A percentile compares a stretch with the other conserved stretches of the same genome.
phyloP scores from a whole-genome alignment of 768 basidiomycete species.

The Leccinellum albellum region DNA sequence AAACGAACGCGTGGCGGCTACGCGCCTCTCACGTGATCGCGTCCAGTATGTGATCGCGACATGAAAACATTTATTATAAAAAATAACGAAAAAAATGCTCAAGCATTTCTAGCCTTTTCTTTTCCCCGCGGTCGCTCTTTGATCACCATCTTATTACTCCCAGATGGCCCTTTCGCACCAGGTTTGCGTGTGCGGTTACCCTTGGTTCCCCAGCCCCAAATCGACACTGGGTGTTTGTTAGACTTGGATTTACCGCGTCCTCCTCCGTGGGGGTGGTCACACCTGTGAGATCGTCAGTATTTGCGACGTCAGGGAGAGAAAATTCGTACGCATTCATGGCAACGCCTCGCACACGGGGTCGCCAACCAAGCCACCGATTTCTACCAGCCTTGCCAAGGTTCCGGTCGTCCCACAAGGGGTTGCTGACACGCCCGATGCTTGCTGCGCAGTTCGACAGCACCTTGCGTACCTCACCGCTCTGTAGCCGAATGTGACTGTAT shows the following conservation, averaged over 20 bases:
- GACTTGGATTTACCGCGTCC: slow-evolving; percentile 98
- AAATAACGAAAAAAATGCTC: background rate
- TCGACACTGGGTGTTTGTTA: slow-evolving; percentile 87
- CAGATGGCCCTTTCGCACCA: slow-evolving; percentile 59
- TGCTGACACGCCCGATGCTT: slow-evolving; percentile 89
- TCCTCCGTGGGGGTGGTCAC: slow-evolving; percentile 94
- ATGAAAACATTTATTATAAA: no score
- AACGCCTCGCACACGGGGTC: slow-evolving; percentile 88
- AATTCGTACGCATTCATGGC: slow-evolving; percentile 87
- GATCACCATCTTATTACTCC: slow-evolving; percentile 86
- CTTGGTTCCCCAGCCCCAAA: slow-evolving; percentile 92
- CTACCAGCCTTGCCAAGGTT: slow-evolving; percentile 91
- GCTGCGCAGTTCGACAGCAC: slow-evolving; percentile 79
- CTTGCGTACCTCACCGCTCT: slow-evolving; percentile 90
- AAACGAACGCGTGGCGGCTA: slow-evolving; percentile 29
- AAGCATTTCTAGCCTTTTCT: slow-evolving; percentile 34
- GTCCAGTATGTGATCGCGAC: no score
- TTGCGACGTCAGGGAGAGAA: background rate
- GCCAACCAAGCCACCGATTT: slow-evolving; percentile 77
- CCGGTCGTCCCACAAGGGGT: slow-evolving; percentile 81
- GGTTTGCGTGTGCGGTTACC: slow-evolving; percentile 91
- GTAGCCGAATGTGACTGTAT: slow-evolving; percentile 81
- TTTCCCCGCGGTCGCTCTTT: slow-evolving; percentile 79
- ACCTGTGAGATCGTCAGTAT: slow-evolving; percentile 37
- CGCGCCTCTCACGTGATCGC: slow-evolving; percentile 32